Percentiles rank a stretch among this genome's conserved stretches.
Conservation (phyloP, 768 basidiomycete species). For the Tylopilus vinaceipallidus region DNA sequence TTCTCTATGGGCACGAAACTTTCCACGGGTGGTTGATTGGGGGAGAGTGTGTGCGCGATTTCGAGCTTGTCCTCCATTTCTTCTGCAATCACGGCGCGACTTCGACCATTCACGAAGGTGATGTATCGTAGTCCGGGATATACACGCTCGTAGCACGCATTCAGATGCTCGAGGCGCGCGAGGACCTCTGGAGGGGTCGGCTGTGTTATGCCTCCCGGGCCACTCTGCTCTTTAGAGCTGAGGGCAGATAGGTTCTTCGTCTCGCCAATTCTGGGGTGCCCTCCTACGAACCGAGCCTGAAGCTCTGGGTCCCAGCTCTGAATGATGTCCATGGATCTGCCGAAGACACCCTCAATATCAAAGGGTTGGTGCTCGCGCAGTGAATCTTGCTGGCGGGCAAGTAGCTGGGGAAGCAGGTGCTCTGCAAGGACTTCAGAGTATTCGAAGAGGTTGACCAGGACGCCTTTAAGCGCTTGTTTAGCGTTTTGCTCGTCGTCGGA, state of each 20-base stretch:
- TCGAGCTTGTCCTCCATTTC: conserved; percentile 76
- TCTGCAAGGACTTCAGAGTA: conserved; percentile 55
- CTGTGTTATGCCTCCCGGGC: conserved; percentile 31
- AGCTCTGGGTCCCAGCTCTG: conserved; percentile 48
- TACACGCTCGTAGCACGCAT: conserved; percentile 67
- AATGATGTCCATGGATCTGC: conserved; percentile 48
- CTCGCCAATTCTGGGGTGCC: conserved; percentile 90
- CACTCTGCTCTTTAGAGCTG: conserved; percentile 80
- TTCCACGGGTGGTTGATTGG: conserved; percentile 34
- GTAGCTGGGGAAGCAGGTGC: conserved; percentile 55
- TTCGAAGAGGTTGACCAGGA: conserved; percentile 58
- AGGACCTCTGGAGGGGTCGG: conserved; percentile 75
- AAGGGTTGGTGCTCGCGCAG: conserved; percentile 30
- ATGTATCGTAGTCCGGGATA: conserved; percentile 84
- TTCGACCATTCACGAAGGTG: conserved; percentile 88
- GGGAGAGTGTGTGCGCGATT: conserved; percentile 47
- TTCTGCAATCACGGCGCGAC: conserved; percentile 63
- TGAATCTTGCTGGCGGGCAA: conserved; percentile 24
- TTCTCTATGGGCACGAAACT: conserved; percentile 38
- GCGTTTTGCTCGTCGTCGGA: conserved; percentile 1
- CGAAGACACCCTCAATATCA: conserved; percentile 53
- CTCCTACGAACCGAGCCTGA: conserved; percentile 68
- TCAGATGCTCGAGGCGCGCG: conserved; percentile 68
- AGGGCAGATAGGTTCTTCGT: conserved; percentile 68
- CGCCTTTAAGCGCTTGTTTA: conserved; percentile 26